Conservation (phyloP, 306 rosid genomes). For the Pueraria montana region DNA sequence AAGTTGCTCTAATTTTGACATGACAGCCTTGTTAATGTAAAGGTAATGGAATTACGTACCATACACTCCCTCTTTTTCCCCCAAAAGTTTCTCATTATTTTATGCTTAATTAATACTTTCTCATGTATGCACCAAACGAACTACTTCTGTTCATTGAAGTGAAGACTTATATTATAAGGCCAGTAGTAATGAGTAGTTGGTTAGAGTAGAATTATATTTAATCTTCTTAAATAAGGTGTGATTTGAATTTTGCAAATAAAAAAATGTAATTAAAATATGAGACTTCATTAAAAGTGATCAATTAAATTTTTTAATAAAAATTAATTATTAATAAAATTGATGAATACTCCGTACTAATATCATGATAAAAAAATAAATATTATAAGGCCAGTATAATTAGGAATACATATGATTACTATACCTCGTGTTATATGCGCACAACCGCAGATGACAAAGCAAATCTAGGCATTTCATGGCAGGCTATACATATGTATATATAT, state of each 20-base stretch:
- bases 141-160: conserved; percentile 40
- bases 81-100: conserved; percentile 73
- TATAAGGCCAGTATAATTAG: too few species aligned
- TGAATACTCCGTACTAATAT: too few species aligned
- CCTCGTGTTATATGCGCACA: conserved; percentile 54
- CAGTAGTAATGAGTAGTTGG: conserved; percentile 18
- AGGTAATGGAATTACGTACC: conserved; percentile 87
- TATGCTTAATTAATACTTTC: too few species aligned
- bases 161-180: conserved; percentile 31
- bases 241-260: too few species aligned
- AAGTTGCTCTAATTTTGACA: conserved; percentile 91
- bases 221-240: too few species aligned
- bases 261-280: too few species aligned
- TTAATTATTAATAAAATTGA: too few species aligned
- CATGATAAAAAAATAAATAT: too few species aligned
- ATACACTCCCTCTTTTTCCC: conserved; percentile 64
- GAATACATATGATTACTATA: conserved; percentile 48
- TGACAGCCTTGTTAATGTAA: conserved; percentile 90
- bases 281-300: too few species aligned
- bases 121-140: conserved; percentile 54
- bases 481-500: too few species aligned
- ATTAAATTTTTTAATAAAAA: too few species aligned
- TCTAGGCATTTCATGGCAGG: conserved; percentile 49
- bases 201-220: too few species aligned
- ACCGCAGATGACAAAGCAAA: conserved; percentile 43